Base-by-base conservation (phyloP, 1,139 yeast genomes). In the Hyphopichia khmerensis region DNA sequence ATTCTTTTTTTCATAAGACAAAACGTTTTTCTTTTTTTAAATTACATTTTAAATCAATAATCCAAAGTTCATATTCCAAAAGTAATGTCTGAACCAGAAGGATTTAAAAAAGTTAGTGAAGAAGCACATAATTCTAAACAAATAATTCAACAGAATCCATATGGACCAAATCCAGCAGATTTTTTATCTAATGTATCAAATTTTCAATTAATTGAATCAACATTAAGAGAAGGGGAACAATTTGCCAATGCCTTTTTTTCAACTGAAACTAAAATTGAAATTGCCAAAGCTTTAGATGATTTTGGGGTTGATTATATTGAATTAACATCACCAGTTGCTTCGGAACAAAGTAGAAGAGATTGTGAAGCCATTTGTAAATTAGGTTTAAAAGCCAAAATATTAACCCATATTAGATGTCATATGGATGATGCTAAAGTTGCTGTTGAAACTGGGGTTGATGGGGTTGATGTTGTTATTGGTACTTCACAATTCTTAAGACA, bases 351-450 rank as follows among this genome's bases (percentile, higher is more conserved):
- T 48, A 81, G 95, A 66, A 72, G 65, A 54, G 99, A 93, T 69
- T 91, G 98, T 76, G 97, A 93, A 72, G 98, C 97, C 47, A 93
- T 93, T 56, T 93, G 98, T 78, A 91, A 93, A 75, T 79, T 93
- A 54, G 98, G 98, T 3, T 82, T 93, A 64, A 90, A 87, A 74
- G 95, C 98, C 51, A 93, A 93, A 75, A 89, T 91, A 51, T 79
- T 91, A 57, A 80, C 86, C 40, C 97, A 91, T 65, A 91, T 91
- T 57, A 83, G 97, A 72, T 93, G 99, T 69, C 97, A 91, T 67
- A 91, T 93, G 98, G 98, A 93, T 65, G 99, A 93, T 60, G 99
- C 98, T 49, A 79, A 86, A 62, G 87, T 93, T 45, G 99, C 99
- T 3, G 99, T 93, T 29, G 91, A 89, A 62, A 93, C 98, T 37